Base-by-base conservation (phyloP, 768 basidiomycete species). In the Galerina sulciceps region DNA sequence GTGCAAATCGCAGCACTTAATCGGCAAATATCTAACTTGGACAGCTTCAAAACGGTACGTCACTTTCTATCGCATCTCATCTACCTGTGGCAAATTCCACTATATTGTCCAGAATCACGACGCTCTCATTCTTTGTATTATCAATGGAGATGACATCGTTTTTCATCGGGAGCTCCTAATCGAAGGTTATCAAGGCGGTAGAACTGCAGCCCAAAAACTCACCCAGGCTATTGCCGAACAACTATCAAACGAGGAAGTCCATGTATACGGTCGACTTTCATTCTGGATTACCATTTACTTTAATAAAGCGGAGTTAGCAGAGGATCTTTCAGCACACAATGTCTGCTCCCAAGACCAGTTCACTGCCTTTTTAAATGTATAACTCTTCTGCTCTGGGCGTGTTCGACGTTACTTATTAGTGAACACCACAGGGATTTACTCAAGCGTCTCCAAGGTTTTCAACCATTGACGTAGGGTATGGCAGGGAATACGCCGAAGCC, bases 221-320 rank as follows among this genome's bases (percentile, higher is more conserved):
- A 91, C 89, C 17, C 85, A 87, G 70, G 77, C 76, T 6, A 87
- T 92, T 51, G 88, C 88, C 42, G 85, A 85, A 60, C 83, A 88
- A 72, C 78, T 92, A 53, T 78, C 85, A 52, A 77, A 76, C 63
- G 85, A 90, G 67, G 84, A 83, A 51, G 74, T 86, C 49, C 84
- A 84, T 53, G 78, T 83, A 55, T 81, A 85, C 57, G 86, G 85
- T 31, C 81, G 86, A 9, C 78, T 90, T 40, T 89, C 89, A 23
- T 90, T 91, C 70, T 91, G 88, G 89, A 83, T 90, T 49, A 85
- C 84, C 43, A 70, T 92, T 60, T 91, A 85, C 75, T 82, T 85
- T 73, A 90, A 89, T 78, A 88, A 82, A 72, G 66, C 73, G 53
- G 81, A 81, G 34, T 73, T 89, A 44, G 69, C 80, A 10, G 81